Evolutionary conservation across 345 rosid genomes (phyloP).

Genomic region (Toxicodendron radicans): DNA sequence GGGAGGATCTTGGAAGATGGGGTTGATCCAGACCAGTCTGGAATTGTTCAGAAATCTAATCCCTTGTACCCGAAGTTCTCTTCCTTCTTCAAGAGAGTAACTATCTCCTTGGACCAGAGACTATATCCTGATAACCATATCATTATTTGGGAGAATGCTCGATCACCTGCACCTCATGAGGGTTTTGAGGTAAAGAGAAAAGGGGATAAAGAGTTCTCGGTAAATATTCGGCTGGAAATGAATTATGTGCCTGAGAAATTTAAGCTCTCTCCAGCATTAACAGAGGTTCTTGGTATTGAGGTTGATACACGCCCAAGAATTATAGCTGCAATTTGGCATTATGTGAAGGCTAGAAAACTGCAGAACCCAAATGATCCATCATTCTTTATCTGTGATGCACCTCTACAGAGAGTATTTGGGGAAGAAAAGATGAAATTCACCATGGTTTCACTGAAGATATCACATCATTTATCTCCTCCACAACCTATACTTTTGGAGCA

Average conservation of each 20-base stretch:
- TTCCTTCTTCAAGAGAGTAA: slow-evolving; percentile 86
- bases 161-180: slow-evolving; percentile 89
- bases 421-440: slow-evolving; percentile 84
- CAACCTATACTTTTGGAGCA: slow-evolving; percentile 95
- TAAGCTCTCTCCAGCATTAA: slow-evolving; percentile 86
- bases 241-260: slow-evolving; percentile 89
- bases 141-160: slow-evolving; percentile 88
- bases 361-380: slow-evolving; percentile 93
- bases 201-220: slow-evolving; percentile 90
- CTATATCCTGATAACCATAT: slow-evolving; percentile 83
- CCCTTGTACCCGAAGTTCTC: slow-evolving; percentile 82
- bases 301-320: slow-evolving; percentile 95
- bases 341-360: slow-evolving; percentile 93
- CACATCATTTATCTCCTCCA: slow-evolving; percentile 75
- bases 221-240: slow-evolving; percentile 80
- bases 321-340: slow-evolving; percentile 98
- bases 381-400: slow-evolving; percentile 74
- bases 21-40: slow-evolving; percentile 89
- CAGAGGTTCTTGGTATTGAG: slow-evolving; percentile 95
- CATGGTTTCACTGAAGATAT: slow-evolving; percentile 85
- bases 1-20: slow-evolving; percentile 98
- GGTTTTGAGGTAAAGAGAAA: slow-evolving; percentile 98
- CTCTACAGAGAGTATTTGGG: slow-evolving; percentile 89
- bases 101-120: slow-evolving; percentile 86
- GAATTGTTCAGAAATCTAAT: slow-evolving; percentile 68